Evolutionary conservation across 306 rosid species (phyloP), one percentile per base, ranked within the genome.

Genomic region (Medicago ruthenica): DNA sequence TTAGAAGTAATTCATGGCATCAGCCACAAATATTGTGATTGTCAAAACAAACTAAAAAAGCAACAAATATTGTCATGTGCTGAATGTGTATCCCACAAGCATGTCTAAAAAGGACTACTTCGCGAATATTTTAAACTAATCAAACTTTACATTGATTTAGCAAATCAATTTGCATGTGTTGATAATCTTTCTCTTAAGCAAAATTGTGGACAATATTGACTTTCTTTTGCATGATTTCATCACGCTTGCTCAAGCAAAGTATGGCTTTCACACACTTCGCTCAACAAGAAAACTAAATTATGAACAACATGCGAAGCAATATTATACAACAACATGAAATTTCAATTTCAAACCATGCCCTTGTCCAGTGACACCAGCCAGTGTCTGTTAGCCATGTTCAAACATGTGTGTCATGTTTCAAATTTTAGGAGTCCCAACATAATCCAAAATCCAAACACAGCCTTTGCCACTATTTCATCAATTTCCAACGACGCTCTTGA

Each of bases 401-500:
- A 48, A 68, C 15, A 22, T 47, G 59, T 68, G 41, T 67, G 20
- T 15, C 16, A 0, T n/a, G 42, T 24, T 9, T 13, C 72, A 16
- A 16, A 44, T 58, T 13, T 24, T 9, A 0, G 1, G 39, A 16
- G 22, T 2, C 22, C 20, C 58, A 2, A 16, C 58, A n/a, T 51
- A 51, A 51, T 59, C 17, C 9, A 12, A 12, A 5, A 12, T 55
- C 67, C 47, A 70, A 60, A 60, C 67, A 53, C 16, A 15, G 67
- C 48, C 60, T 15, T 4, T 2, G 67, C n/a, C 71, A 76, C 11
- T 47, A 81, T 8, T 65, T 55, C 41, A 39, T 16, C 47, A 17
- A 68, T 71, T 48, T 80, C 88, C 95, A 88, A 9, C 67, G 84
- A 31, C 83, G 79, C 24, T 89, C 90, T 59, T 79, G 86, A 77